Conservation (phyloP, 805 yeast species). For the Starmera pachycereana region DNA sequence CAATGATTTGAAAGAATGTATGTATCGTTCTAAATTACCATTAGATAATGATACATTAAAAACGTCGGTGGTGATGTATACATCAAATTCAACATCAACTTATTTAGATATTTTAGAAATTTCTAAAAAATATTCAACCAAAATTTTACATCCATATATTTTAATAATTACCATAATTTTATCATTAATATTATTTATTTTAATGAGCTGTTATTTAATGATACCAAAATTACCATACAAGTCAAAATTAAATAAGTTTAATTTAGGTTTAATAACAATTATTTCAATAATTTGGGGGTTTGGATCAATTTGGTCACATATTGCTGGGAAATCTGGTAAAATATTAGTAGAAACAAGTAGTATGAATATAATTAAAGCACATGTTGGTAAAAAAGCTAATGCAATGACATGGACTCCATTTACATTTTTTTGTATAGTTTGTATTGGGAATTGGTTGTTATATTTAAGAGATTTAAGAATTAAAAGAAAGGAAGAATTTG, state of each 20-base stretch:
- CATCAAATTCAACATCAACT: constrained; percentile 22
- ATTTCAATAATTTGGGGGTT: constrained; percentile 47
- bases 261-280: constrained; percentile 23
- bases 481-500: constrained; percentile 14
- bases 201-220: constrained; percentile 31
- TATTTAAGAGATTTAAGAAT: constrained; percentile 24
- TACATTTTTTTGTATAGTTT: constrained; percentile 32
- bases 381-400: constrained; percentile 40
- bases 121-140: constrained; percentile 33
- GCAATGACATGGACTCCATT: constrained; percentile 56
- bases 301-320: constrained; percentile 55
- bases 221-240: constrained; percentile 42
- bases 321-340: constrained; percentile 37
- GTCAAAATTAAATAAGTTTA: constrained; percentile 16
- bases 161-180: constrained; percentile 39
- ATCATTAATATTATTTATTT: constrained; percentile 28
- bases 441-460: constrained; percentile 26
- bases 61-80: constrained; percentile 12
- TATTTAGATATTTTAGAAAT: constrained; percentile 36
- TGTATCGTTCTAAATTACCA: constrained; percentile 9
- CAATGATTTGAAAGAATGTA: constrained; percentile 25
- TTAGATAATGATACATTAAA: no score
- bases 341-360: constrained; percentile 39
- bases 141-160: constrained; percentile 43
- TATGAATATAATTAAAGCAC: constrained; percentile 34